Conservation (phyloP, 176 grass and related monocot genomes). For the Ensete glaucum region DNA sequence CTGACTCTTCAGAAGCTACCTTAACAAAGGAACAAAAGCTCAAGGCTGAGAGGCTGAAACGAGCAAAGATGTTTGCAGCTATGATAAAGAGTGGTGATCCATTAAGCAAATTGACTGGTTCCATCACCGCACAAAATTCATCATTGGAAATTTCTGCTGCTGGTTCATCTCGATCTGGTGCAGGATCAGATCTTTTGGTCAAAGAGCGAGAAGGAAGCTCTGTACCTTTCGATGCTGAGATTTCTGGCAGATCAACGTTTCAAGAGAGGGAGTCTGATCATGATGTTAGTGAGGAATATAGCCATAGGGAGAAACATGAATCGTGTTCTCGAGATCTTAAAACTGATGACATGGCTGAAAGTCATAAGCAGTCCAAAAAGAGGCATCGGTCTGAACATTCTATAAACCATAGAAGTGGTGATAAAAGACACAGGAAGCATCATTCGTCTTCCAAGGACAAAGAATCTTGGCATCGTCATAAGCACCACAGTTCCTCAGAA, state of each 20-base stretch:
- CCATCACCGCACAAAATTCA: slow-evolving; percentile 22
- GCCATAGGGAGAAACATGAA: slow-evolving; percentile 36
- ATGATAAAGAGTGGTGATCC: slow-evolving; percentile 56
- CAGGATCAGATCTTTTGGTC: slow-evolving; percentile 20
- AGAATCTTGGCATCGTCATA: slow-evolving; percentile 22
- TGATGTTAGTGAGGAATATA: slow-evolving; percentile 21
- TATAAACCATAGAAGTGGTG: slow-evolving; percentile 26
- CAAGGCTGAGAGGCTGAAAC: slow-evolving; percentile 85
- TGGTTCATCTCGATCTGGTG: slow-evolving; percentile 18
- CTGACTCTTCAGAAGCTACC: slow-evolving; percentile 66
- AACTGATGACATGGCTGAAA: slow-evolving; percentile 29
- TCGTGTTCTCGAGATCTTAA: slow-evolving; percentile 19
- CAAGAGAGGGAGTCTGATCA: slow-evolving; percentile 31
- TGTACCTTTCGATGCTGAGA: slow-evolving; percentile 27
- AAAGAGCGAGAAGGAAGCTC: slow-evolving; percentile 57
- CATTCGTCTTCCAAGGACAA: slow-evolving; percentile 33
- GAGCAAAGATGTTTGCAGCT: slow-evolving; percentile 81
- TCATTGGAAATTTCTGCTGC: slow-evolving; percentile 16
- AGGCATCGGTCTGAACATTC: slow-evolving; percentile 52
- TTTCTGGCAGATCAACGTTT: slow-evolving; percentile 14
- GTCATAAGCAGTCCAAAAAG: slow-evolving; percentile 25
- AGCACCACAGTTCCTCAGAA: slow-evolving; percentile 39
- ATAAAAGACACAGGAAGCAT: slow-evolving; percentile 30
- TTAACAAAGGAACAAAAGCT: slow-evolving; percentile 83
- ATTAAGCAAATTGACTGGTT: slow-evolving; percentile 20